These are phyloP conservation scores for Pseudopithomyces maydicus DNA, from an alignment of 2,329 filamentous ascomycete genomes.

Conservation along the genomic window DNA sequence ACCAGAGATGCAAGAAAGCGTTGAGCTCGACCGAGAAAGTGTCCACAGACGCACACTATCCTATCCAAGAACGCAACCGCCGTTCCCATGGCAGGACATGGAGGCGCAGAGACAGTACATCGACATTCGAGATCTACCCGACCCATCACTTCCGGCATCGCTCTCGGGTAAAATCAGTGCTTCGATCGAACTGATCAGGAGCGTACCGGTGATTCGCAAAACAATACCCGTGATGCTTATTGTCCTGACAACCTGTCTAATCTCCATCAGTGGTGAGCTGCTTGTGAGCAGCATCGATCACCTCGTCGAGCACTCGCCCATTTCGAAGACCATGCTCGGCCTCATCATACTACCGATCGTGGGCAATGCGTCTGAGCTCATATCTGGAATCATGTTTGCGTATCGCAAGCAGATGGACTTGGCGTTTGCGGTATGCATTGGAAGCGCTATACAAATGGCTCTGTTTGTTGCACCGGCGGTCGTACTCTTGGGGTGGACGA, in stretches of 20 bases:
- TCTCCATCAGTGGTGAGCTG: slow-evolving; percentile 71
- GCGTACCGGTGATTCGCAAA: slow-evolving; percentile 5
- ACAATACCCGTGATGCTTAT: slow-evolving; percentile 46
- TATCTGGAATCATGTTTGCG: slow-evolving; percentile 60
- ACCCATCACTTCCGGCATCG: background rate
- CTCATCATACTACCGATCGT: slow-evolving; percentile 65
- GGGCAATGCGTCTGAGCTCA: slow-evolving; percentile 66
- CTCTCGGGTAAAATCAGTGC: background rate
- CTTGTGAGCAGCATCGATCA: slow-evolving; percentile 62
- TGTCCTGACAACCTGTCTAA: slow-evolving; percentile 69
- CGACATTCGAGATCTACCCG: background rate
- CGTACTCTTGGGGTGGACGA: slow-evolving; percentile 63
- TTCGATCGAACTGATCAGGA: background rate
- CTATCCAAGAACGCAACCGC: slow-evolving; percentile 5
- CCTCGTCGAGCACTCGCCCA: slow-evolving; percentile 49
- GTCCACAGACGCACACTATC: slow-evolving; percentile 3
- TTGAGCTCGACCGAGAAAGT: slow-evolving; percentile 8
- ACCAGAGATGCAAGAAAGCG: slow-evolving; percentile 9
- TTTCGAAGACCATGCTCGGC: slow-evolving; percentile 63
- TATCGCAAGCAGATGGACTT: slow-evolving; percentile 67
- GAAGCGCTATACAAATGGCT: slow-evolving; percentile 65
- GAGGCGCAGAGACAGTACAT: background rate
- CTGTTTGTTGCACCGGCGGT: slow-evolving; percentile 62
- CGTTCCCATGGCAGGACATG: background rate
- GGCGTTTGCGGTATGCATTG: slow-evolving; percentile 64